Evolutionary conservation across 805 yeast species (phyloP).

Genomic region (Saccharomycopsis microspora): DNA sequence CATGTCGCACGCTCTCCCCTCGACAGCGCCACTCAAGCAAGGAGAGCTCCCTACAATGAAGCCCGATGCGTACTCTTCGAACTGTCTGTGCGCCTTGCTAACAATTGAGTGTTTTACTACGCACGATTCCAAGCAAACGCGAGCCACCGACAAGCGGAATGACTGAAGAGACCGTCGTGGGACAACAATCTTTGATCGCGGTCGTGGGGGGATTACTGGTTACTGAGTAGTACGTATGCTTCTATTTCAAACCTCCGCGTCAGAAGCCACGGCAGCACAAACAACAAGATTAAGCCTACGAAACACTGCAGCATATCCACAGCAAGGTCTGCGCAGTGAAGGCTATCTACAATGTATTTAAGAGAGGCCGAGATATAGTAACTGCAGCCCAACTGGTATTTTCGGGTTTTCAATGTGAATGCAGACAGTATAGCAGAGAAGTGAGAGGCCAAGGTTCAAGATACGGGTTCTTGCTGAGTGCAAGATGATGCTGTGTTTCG

Average conservation of each 20-base stretch:
- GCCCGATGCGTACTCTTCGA: conserved; percentile 40
- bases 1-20: background rate
- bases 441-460: too few relatives aligned
- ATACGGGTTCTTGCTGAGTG: too few relatives aligned
- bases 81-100: conserved; percentile 54
- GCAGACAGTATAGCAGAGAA: too few relatives aligned
- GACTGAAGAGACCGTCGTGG: conserved; percentile 12
- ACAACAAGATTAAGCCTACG: conserved; percentile 32
- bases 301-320: conserved; percentile 19
- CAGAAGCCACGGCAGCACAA: conserved; percentile 38
- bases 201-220: conserved; percentile 17
- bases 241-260: conserved; percentile 48
- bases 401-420: too few relatives aligned
- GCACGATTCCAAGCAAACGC: conserved; percentile 38
- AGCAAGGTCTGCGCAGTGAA: conserved; percentile 19
- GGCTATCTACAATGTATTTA: conserved; percentile 33
- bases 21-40: conserved; percentile 24
- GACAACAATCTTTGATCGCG: conserved; percentile 12
- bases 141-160: conserved; percentile 15
- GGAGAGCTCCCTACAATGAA: conserved; percentile 45
- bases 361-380: conserved; percentile 38
- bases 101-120: conserved; percentile 45
- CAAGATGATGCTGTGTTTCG: too few relatives aligned
- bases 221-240: conserved; percentile 26
- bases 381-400: conserved; percentile 35